Percentiles rank a stretch among this genome's conserved stretches.
Evolutionary conservation across 2,329 filamentous ascomycete genomes (phyloP).

Genomic region (Alternaria solani): DNA sequence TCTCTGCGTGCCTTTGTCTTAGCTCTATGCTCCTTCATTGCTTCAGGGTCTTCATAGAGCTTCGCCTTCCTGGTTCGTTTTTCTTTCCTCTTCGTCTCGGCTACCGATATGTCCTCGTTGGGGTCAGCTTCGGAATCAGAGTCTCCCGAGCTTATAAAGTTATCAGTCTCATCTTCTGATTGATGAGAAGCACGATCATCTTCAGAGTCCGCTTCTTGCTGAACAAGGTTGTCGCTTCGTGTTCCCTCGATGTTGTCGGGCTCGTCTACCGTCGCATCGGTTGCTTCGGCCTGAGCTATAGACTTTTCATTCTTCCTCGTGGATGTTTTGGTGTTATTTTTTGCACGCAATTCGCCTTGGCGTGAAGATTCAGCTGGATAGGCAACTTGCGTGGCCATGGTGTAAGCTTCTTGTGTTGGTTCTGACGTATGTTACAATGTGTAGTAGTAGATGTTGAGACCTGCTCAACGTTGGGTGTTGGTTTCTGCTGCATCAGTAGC

Average conservation of each 20-base stretch:
- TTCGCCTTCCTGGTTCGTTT: neutral
- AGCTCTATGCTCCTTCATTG: neutral
- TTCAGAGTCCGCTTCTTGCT: neutral
- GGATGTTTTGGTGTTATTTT: neutral
- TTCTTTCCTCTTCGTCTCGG: neutral
- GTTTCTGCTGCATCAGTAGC: neutral
- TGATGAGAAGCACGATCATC: neutral
- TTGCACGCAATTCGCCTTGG: neutral
- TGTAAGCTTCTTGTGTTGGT: neutral
- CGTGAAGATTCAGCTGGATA: neutral
- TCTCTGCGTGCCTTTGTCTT: neutral
- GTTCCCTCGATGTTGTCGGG: neutral
- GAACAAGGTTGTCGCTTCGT: neutral
- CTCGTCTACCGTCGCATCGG: neutral
- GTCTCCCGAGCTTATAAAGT: neutral
- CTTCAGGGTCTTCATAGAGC: neutral
- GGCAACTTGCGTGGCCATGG: neutral
- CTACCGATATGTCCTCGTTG: neutral
- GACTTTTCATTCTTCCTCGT: neutral
- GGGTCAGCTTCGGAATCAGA: neutral
- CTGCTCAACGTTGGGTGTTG: neutral
- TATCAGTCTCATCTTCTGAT: neutral
- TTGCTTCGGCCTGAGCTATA: neutral
- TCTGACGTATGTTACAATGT: neutral
- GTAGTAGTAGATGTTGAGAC: neutral